Evolutionary conservation across 805 yeast genomes (phyloP), one percentile per base, ranked within the genome.

Genomic region (Hanseniaspora hatyaiensis): DNA sequence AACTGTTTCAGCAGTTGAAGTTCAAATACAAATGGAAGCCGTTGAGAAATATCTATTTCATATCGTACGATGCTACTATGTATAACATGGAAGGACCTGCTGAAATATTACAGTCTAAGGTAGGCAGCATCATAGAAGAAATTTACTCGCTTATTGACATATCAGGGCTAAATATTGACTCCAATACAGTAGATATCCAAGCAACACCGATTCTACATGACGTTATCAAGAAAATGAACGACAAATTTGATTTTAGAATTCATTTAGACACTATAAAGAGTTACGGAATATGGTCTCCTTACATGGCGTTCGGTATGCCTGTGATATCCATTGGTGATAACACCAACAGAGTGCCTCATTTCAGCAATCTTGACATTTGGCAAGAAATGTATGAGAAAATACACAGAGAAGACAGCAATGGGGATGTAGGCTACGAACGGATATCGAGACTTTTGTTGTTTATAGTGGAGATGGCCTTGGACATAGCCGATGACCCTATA

Each of bases 21-120:
- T 69, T 75, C 45, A 68, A 77, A 31, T 72, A 71, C 55, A 76
- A 78, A 51, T 88, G 96, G 96, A 67, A 69, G 39, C 96, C 97
- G 0, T 62, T 86, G 33, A 73, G 97, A 60, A 71, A 88, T 3
- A 78, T 88, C 12, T 80, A 80, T 57, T 87, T 88, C 64, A 76
- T 77, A 0, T 83, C 95, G 0, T 86, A 82, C 67, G 94, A 88
- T 56, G 96, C 83, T 1, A 67, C 82, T 0, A 77, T 79, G 52
- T 86, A 81, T 57, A 87, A 87, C 59, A 65, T 71, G 54, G 95
- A 92, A 0, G 97, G 97, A 0, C 71, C 84, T n/a, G 71, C 87
- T 0, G 89, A 82, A 56, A 78, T 88, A 72, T 69, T 80, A 6
- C 83, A 81, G 54, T 65, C 69, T 31, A 71, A 72, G 49, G 60